Evolutionary conservation across 148 eudicot genomes (phyloP).

Genomic region (Chenopodium quinoa): DNA sequence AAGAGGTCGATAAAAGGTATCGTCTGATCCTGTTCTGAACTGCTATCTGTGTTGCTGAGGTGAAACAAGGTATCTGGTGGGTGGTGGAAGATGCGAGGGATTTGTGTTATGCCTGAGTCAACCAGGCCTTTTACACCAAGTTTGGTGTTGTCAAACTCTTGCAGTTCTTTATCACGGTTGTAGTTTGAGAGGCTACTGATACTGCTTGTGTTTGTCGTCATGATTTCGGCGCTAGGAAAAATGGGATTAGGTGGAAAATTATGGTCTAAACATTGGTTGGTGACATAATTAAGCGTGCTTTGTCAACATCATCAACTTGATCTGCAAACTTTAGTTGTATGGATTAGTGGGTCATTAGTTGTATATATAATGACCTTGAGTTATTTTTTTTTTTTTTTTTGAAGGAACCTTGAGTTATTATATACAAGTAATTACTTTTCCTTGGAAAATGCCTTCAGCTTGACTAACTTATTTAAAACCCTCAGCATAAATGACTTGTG

Average conservation of each 20-base stretch:
- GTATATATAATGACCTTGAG: too few species aligned
- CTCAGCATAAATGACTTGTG: too few species aligned
- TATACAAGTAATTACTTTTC: too few species aligned
- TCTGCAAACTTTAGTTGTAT: too few species aligned
- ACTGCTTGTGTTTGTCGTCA: neutral
- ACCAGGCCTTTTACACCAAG: slow-evolving; percentile 74
- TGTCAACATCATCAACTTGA: neutral
- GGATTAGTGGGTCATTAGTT: too few species aligned
- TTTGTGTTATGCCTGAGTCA: slow-evolving; percentile 53
- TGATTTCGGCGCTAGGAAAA: slow-evolving; percentile 1
- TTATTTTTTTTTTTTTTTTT: too few species aligned
- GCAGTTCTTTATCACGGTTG: slow-evolving; percentile 41
- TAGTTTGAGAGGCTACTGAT: neutral
- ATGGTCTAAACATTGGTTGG: neutral
- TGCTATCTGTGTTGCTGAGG: neutral
- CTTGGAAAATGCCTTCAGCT: too few species aligned
- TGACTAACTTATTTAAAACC: too few species aligned
- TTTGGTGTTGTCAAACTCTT: slow-evolving; percentile 59
- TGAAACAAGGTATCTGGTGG: slow-evolving; percentile 35
- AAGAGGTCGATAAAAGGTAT: slow-evolving; percentile 58
- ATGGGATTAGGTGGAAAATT: slow-evolving; percentile 29
- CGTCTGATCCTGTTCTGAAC: neutral
- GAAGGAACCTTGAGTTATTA: too few species aligned
- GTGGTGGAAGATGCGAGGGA: slow-evolving; percentile 63
- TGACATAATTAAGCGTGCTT: neutral